Base-by-base conservation (phyloP, 2,329 filamentous ascomycete species). In the Xylaria multiplex region DNA sequence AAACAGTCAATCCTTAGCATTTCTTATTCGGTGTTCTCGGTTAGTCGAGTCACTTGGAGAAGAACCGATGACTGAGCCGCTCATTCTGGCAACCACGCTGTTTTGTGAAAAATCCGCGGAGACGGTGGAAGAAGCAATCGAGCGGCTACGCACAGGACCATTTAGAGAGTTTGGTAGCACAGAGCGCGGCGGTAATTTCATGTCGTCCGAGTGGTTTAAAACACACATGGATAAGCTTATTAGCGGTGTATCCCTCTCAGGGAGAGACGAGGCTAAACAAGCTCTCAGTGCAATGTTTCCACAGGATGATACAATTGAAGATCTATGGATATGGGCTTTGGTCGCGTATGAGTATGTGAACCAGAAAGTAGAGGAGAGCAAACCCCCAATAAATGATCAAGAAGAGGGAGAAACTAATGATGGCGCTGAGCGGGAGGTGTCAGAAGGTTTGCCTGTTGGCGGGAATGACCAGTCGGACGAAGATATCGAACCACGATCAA, bases 291-390 rank as follows among this genome's bases (percentile, higher is more conserved):
- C 48, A 22, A 42, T 40, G 16, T 70, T 58, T 42, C 64, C 71
- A 16, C 63, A 56, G 45, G 63, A 68, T 35, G 8, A 45, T 7
- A 55, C 75, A 5, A 62, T 73, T 19, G 22, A 63, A 19, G 62
- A 70, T 16, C 55, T 76, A 37, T 62, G 59, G 49, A 59, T 53
- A n/a, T 76, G 73, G 73, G 71, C 70, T 49, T 14, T 68, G 4
- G 49, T 43, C 3, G 65, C 56, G 22, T 75, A 73, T 58, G 45
- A 55, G 30, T 55, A 49, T 45, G 43, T 71, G 32, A 67, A 66
- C 16, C 57, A 22, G 32, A 30, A 49, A 9, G 14, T 37, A 6
- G 16, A 56, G 8, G 40, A 58, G 32, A 53, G 11, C 32, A 37
- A 37, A 40, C 37, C 8, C 11, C 42, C 40, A 16, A 14, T 30